These are phyloP conservation scores for Fusarium duplospermum DNA, from an alignment of 2,329 filamentous ascomycete genomes.

Conservation along the genomic window DNA sequence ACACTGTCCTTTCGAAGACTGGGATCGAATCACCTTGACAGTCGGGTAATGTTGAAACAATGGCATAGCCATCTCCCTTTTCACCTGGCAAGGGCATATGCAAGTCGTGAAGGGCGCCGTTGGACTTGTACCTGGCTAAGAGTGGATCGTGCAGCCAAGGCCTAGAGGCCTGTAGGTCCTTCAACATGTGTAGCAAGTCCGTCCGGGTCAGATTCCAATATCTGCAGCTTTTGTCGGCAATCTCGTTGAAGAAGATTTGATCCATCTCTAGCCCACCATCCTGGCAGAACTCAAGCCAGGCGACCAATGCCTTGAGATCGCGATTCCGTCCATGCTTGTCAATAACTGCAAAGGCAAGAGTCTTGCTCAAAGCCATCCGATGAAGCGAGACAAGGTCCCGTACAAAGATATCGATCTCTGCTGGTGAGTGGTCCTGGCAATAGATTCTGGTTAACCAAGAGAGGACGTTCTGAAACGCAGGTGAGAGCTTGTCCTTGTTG, in stretches of 20 bases:
- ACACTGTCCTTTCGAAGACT: slow-evolving; percentile 37
- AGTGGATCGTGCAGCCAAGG: slow-evolving; percentile 39
- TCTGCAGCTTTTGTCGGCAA: slow-evolving; percentile 46
- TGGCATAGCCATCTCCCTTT: slow-evolving; percentile 8
- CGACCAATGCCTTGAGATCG: slow-evolving; percentile 42
- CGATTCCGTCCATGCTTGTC: slow-evolving; percentile 47
- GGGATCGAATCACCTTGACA: slow-evolving; percentile 33
- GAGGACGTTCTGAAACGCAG: slow-evolving; percentile 44
- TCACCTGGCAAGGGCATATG: slow-evolving; percentile 38
- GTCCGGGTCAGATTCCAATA: slow-evolving; percentile 48
- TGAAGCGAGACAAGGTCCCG: slow-evolving; percentile 42
- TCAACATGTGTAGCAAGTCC: slow-evolving; percentile 41
- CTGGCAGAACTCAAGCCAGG: slow-evolving; percentile 50
- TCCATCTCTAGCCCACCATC: slow-evolving; percentile 45
- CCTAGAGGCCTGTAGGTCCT: slow-evolving; percentile 42
- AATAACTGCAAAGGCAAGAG: slow-evolving; percentile 47
- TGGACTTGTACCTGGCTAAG: slow-evolving; percentile 32
- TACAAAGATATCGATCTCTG: slow-evolving; percentile 47
- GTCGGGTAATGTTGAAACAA: slow-evolving; percentile 27
- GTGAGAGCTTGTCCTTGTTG: slow-evolving; percentile 22
- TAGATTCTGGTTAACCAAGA: slow-evolving; percentile 51
- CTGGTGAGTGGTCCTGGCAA: slow-evolving; percentile 37
- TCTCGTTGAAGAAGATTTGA: slow-evolving; percentile 44
- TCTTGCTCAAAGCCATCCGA: slow-evolving; percentile 42
- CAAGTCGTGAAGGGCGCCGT: slow-evolving; percentile 33